Evolutionary conservation across 2,329 filamentous ascomycete genomes (phyloP), one percentile per base, ranked within the genome.

Genomic region (Beauveria sp.): DNA sequence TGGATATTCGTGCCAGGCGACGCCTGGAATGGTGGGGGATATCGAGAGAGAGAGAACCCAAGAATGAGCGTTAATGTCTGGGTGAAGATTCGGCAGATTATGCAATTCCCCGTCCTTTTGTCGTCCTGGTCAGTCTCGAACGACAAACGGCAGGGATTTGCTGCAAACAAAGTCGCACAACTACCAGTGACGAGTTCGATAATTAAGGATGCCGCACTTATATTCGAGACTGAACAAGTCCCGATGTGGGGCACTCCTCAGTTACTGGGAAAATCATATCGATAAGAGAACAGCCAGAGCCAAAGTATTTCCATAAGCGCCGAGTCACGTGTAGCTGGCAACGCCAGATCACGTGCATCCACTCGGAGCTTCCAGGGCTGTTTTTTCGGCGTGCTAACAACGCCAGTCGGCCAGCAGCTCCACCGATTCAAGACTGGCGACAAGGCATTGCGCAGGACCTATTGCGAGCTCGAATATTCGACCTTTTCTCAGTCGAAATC

Each of bases 361-460:
- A 12, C 26, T 56, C 16, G 41, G 34, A 61, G 37, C 41, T 30
- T 22, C 14, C 20, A 22, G 20, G 18, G 24, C 26, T 56, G 53
- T 52, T 61, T 61, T 61, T 61, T 44, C 59, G 53, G 44, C 46
- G 22, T 28, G 57, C 43, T 46, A 56, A 52, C 53, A 44, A 56
- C 44, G 40, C 48, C 48, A 53, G 30, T 4, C 37, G 53, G 60
- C 44, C 28, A 41, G 48, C 60, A 62, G 60, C 60, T 62, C 60
- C 60, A 62, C 60, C 60, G 54, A 62, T 58, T 40, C 40, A 58
- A 46, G 54, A 58, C 60, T 6, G 48, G 30, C 47, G 55, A 57
- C 55, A 24, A 62, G 47, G 60, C n/a, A 62, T 58, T 57, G 55
- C 55, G 50, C 60, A 55, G 52, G 40, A 61, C 46, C 46, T 50